Conservation (phyloP, 345 rosid species). For the Lenwebbia sp. region DNA sequence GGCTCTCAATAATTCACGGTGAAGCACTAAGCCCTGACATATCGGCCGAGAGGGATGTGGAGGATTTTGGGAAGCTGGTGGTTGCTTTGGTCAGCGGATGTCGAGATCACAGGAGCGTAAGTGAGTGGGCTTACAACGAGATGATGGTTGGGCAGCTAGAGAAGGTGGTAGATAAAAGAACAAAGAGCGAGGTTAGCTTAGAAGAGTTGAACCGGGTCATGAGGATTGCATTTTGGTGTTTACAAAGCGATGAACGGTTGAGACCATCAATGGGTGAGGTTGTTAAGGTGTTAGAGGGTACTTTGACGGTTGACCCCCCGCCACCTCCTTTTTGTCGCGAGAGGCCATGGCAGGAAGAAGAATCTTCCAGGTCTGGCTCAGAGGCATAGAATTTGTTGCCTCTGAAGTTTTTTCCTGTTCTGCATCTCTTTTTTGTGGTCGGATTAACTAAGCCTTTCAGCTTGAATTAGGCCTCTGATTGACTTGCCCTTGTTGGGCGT, state of each 20-base stretch:
- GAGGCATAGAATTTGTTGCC: conserved; percentile 2
- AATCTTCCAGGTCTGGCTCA: conserved; percentile 22
- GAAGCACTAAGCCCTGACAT: conserved; percentile 10
- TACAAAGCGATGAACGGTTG: conserved; percentile 48
- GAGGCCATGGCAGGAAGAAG: conserved; percentile 19
- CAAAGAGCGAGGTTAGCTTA: conserved; percentile 23
- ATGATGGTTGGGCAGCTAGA: conserved; percentile 44
- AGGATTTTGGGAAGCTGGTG: conserved; percentile 56
- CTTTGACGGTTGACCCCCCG: conserved; percentile 58
- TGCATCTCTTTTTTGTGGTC: neutral
- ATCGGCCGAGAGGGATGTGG: conserved; percentile 57
- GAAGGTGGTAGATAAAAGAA: conserved; percentile 31
- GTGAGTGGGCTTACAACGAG: conserved; percentile 41
- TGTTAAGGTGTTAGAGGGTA: conserved; percentile 74
- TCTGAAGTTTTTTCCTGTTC: neutral
- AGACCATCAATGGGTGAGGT: conserved; percentile 81
- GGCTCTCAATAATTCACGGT: conserved; percentile 12
- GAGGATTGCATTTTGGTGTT: conserved; percentile 75
- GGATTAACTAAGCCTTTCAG: neutral
- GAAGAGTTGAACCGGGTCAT: conserved; percentile 52
- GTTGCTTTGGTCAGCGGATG: conserved; percentile 40
- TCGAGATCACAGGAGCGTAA: conserved; percentile 19
- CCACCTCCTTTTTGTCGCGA: conserved; percentile 42
- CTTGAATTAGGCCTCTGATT: neutral
- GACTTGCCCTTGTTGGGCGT: neutral